Evolutionary conservation across 805 yeast species (phyloP).

Genomic region (Tanozyma kutaoensis): DNA sequence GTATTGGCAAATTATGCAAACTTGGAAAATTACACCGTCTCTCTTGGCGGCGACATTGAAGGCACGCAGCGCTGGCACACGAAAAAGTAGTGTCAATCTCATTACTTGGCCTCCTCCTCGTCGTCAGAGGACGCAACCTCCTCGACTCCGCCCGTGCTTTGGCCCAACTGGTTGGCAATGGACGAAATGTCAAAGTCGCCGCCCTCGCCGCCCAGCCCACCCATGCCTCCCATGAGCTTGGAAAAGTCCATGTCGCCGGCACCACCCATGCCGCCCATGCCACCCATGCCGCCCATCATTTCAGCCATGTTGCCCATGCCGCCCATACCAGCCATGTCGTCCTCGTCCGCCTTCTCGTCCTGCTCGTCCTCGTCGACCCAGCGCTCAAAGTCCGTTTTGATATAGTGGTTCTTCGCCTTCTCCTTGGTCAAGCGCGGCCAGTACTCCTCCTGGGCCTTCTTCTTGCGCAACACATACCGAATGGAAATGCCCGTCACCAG

Average conservation of each 20-base stretch:
- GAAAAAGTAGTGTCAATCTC: too few relatives aligned
- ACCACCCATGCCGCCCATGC: conserved; percentile 17
- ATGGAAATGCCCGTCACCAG: conserved; percentile 45
- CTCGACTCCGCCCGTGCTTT: too few relatives aligned
- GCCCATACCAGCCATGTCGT: conserved; percentile 14
- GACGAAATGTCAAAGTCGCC: conserved; percentile 6
- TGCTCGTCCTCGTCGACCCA: conserved; percentile 99
- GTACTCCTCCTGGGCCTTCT: conserved; percentile 53
- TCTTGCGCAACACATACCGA: conserved; percentile 57
- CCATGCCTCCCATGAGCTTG: conserved; percentile 9
- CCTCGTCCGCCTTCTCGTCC: conserved; percentile 48
- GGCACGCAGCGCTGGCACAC: too few relatives aligned
- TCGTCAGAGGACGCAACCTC: too few relatives aligned
- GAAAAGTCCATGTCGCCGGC: conserved; percentile 11
- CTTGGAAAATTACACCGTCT: too few relatives aligned
- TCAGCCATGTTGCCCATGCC: conserved; percentile 15
- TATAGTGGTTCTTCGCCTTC: conserved; percentile 62
- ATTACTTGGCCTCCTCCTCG: too few relatives aligned
- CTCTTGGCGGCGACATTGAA: too few relatives aligned
- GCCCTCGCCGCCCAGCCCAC: conserved; percentile 16
- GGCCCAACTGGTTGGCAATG: conserved; percentile 2
- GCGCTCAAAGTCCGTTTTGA: conserved; percentile 90
- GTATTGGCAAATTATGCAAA: too few relatives aligned
- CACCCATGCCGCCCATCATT: conserved; percentile 14
- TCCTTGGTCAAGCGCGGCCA: conserved; percentile 96